phyloP scores from a whole-genome alignment of 768 basidiomycete species.

The Agaricus blazei region DNA sequence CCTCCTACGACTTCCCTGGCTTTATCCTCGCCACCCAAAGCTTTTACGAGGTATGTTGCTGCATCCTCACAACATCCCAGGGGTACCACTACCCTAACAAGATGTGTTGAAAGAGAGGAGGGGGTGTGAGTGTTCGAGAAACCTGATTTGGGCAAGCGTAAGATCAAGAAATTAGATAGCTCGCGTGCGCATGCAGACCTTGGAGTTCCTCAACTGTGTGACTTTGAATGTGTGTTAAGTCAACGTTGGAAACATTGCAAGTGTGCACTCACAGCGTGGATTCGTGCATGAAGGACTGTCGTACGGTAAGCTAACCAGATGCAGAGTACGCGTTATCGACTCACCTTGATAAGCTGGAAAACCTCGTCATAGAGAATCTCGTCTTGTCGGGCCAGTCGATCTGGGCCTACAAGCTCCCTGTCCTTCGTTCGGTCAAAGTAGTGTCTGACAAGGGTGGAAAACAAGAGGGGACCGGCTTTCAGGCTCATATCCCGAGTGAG shows the following conservation, averaged over 20 bases:
- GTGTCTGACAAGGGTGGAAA: constrained; percentile 81
- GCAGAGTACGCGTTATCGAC: constrained; percentile 11
- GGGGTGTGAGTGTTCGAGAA: constrained; percentile 82
- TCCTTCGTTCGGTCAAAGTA: constrained; percentile 65
- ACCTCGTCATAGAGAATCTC: constrained; percentile 80
- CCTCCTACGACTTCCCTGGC: constrained; percentile 76
- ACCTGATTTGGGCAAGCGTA: constrained; percentile 22
- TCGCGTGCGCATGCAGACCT: constrained; percentile 21
- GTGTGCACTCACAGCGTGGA: constrained; percentile 54
- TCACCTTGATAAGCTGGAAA: constrained; percentile 70
- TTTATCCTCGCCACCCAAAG: constrained; percentile 78
- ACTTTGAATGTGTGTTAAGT: constrained; percentile 27
- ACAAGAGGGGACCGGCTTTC: constrained; percentile 62
- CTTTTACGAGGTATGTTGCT: constrained; percentile 65
- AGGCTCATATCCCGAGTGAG: constrained; percentile 60
- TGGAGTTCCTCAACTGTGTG: constrained; percentile 86
- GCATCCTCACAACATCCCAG: constrained; percentile 73
- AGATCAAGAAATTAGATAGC: neutral
- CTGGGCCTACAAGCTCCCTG: constrained; percentile 31
- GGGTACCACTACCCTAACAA: constrained; percentile 68
- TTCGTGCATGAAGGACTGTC: constrained; percentile 69
- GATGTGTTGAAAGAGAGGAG: constrained; percentile 79
- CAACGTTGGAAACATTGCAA: neutral
- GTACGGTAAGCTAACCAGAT: neutral
- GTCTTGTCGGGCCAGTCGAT: constrained; percentile 54